phyloP scores from a whole-genome alignment of 768 basidiomycete species.

The Tephrocybe sp. region DNA sequence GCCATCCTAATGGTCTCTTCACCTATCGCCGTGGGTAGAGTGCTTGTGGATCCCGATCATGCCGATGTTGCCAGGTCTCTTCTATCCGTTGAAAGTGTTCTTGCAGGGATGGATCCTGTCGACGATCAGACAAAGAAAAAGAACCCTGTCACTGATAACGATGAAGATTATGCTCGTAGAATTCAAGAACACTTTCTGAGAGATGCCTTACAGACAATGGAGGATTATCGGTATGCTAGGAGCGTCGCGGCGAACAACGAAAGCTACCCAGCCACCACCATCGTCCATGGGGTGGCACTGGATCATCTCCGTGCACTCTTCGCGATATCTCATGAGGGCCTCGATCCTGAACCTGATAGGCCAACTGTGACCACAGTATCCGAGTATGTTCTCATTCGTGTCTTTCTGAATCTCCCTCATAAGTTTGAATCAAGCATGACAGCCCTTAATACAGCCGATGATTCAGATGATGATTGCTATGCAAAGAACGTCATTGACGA shows the following conservation, averaged over 20 bases:
- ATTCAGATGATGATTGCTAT: neutral
- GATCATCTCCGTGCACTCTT: conserved; percentile 44
- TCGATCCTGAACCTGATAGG: neutral
- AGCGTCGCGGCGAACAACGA: conserved; percentile 43
- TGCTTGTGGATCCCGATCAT: conserved; percentile 13
- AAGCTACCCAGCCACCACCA: conserved; percentile 26
- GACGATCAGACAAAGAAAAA: conserved; percentile 38
- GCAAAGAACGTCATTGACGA: too few species aligned
- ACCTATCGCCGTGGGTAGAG: conserved; percentile 8
- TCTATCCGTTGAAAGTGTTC: conserved; percentile 39
- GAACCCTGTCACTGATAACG: conserved; percentile 16
- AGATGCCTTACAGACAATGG: conserved; percentile 26
- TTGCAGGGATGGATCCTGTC: conserved; percentile 41
- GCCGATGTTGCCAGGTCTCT: conserved; percentile 37
- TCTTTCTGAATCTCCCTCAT: too few species aligned
- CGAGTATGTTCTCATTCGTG: neutral
- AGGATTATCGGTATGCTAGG: conserved; percentile 39
- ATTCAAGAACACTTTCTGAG: conserved; percentile 38
- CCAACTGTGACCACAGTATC: neutral
- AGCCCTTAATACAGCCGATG: neutral
- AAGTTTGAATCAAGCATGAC: neutral
- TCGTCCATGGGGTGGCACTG: conserved; percentile 35
- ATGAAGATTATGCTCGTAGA: conserved; percentile 42
- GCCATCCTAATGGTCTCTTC: conserved; percentile 11
- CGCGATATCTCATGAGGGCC: conserved; percentile 24